These are phyloP conservation scores for Carex cristatella DNA, from an alignment of 176 grass and related monocot genomes.

Conservation along the genomic window DNA sequence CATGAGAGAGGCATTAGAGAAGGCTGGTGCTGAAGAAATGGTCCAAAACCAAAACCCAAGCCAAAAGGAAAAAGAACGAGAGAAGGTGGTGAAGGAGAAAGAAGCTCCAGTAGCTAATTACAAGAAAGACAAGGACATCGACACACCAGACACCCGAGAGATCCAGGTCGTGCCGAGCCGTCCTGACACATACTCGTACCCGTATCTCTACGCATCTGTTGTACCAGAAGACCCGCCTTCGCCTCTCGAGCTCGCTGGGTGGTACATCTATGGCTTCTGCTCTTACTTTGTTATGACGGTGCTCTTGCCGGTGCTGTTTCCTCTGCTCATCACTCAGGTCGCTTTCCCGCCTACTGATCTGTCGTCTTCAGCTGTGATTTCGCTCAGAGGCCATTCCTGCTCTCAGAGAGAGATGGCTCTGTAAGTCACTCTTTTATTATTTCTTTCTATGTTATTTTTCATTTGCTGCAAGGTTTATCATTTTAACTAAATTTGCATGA, in stretches of 20 bases:
- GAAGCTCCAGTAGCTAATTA: neutral
- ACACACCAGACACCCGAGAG: constrained; percentile 50
- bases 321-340: constrained; percentile 70
- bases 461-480: neutral
- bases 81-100: constrained; percentile 11
- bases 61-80: neutral
- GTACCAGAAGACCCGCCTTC: constrained; percentile 62
- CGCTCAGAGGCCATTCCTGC: constrained; percentile 45
- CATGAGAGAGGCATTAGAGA: constrained; percentile 77
- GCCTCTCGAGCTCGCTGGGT: constrained; percentile 56
- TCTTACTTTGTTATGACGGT: constrained; percentile 84
- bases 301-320: constrained; percentile 78
- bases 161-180: constrained; percentile 66
- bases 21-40: constrained; percentile 38
- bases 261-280: constrained; percentile 83
- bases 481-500: neutral
- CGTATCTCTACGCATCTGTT: constrained; percentile 31
- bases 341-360: constrained; percentile 55
- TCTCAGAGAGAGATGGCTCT: constrained; percentile 68
- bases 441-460: neutral
- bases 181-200: constrained; percentile 35
- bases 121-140: neutral
- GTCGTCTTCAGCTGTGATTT: constrained; percentile 29
- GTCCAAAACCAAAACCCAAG: constrained; percentile 1
- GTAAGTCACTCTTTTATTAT: constrained; percentile 32